Conservation (phyloP, 1,139 yeast genomes). For the Blastobotrys persicus region DNA sequence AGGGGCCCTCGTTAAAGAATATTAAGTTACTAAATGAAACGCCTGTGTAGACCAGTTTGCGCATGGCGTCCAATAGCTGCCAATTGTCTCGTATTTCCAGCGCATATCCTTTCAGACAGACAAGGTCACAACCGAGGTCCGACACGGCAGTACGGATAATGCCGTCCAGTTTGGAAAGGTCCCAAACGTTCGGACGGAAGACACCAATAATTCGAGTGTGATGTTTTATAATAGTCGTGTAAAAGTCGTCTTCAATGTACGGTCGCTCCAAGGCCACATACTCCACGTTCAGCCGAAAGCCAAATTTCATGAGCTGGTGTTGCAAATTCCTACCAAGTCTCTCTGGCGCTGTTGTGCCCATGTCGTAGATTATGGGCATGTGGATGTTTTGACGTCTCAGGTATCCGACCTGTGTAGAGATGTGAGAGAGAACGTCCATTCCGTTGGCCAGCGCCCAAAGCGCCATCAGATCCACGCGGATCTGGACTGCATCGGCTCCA, state of each 20-base stretch:
- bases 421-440: slow-evolving; percentile 15
- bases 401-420: slow-evolving; percentile 20
- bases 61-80: slow-evolving; percentile 14
- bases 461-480: slow-evolving; percentile 22
- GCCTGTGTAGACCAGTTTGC: not conserved
- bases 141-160: slow-evolving; percentile 6
- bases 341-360: slow-evolving; percentile 7
- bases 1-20: slow-evolving; percentile 25
- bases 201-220: slow-evolving; percentile 18
- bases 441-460: slow-evolving; percentile 17
- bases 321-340: slow-evolving; percentile 9
- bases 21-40: slow-evolving; percentile 14
- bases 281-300: slow-evolving; percentile 21
- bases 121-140: slow-evolving; percentile 17
- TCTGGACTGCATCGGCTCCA: slow-evolving; percentile 26
- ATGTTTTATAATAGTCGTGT: slow-evolving; percentile 14
- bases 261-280: slow-evolving; percentile 19
- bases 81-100: slow-evolving; percentile 18
- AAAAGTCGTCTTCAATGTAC: slow-evolving; percentile 8
- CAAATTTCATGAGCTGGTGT: slow-evolving; percentile 15
- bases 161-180: slow-evolving; percentile 8
- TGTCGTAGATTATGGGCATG: slow-evolving; percentile 22
- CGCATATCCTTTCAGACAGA: slow-evolving; percentile 19
- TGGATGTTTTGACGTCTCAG: slow-evolving; percentile 15
- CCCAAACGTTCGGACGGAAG: slow-evolving; percentile 19